These are phyloP conservation scores for Elaeagnus macrophylla DNA, from an alignment of 306 rosid genomes.

Conservation along the genomic window DNA sequence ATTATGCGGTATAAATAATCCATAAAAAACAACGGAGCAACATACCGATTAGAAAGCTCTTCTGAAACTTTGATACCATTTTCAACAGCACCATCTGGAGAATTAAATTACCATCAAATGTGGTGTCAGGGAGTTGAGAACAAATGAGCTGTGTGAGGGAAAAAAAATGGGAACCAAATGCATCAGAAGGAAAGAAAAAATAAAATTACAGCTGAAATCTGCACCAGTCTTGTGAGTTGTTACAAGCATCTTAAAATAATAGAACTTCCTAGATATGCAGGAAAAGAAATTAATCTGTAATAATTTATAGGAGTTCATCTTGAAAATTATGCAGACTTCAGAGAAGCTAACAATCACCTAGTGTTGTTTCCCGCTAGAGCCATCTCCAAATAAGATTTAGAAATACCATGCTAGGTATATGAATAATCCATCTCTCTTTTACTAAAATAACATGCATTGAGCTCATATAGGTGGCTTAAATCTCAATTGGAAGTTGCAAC, in stretches of 20 bases:
- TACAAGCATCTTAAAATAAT: neutral
- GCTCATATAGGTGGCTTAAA: no score
- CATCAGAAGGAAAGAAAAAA: neutral
- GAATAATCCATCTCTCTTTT: no score
- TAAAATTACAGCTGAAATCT: no score
- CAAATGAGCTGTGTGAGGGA: no score
- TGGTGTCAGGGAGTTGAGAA: no score
- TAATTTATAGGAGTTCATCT: neutral
- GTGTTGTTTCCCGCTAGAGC: neutral
- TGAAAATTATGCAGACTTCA: neutral
- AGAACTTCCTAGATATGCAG: neutral
- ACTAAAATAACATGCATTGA: neutral
- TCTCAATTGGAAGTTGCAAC: no score
- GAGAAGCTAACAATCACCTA: neutral
- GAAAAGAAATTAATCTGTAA: neutral
- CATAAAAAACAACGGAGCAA: slow-evolving; percentile 6
- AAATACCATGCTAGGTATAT: no score
- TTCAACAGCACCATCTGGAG: slow-evolving; percentile 20
- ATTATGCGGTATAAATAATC: neutral
- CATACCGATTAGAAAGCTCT: slow-evolving; percentile 55
- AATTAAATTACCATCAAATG: no score
- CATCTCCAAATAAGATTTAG: neutral
- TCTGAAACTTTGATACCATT: slow-evolving; percentile 44
- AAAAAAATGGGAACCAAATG: neutral
- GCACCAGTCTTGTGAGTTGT: no score